A percentile compares a stretch with the other conserved stretches of the same genome.
phyloP scores from a whole-genome alignment of 148 eudicot species.

The Hydrangea macrophylla region DNA sequence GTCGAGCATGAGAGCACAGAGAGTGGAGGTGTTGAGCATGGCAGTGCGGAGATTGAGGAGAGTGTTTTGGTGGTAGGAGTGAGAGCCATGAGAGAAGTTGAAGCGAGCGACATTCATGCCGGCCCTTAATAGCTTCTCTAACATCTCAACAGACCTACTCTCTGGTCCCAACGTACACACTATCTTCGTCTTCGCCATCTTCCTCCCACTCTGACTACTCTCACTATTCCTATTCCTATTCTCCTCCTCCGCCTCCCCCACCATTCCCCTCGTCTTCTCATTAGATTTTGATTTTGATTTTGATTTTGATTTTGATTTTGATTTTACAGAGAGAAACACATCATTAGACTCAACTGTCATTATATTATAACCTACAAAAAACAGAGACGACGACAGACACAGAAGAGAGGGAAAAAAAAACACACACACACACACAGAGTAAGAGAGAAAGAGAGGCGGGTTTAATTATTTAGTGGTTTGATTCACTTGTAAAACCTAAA shows the following conservation, averaged over 20 bases:
- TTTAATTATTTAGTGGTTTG: too few species aligned
- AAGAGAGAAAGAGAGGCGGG: too few species aligned
- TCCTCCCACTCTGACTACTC: too few species aligned
- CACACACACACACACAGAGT: too few species aligned
- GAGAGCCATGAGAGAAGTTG: constrained; percentile 21
- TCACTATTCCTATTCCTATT: too few species aligned
- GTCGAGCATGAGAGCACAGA: constrained; percentile 20
- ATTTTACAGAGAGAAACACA: too few species aligned
- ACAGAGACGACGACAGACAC: too few species aligned
- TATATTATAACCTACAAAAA: too few species aligned
- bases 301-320: too few species aligned
- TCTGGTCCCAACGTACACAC: constrained; percentile 24
- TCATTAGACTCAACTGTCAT: too few species aligned
- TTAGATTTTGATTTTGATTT: neutral
- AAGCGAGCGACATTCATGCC: constrained; percentile 23
- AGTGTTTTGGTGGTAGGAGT: constrained; percentile 18
- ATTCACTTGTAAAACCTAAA: too few species aligned
- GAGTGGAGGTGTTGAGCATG: constrained; percentile 1
- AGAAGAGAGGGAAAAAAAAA: too few species aligned
- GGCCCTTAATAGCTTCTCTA: constrained; percentile 17
- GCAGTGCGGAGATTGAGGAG: constrained; percentile 15
- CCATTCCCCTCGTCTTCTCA: neutral
- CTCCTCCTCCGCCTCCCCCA: constrained; percentile 11
- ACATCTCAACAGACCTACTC: constrained; percentile 21
- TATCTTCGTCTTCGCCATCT: constrained; percentile 24